phyloP scores from a whole-genome alignment of 345 rosid genomes.

The Murraya koenigii region DNA sequence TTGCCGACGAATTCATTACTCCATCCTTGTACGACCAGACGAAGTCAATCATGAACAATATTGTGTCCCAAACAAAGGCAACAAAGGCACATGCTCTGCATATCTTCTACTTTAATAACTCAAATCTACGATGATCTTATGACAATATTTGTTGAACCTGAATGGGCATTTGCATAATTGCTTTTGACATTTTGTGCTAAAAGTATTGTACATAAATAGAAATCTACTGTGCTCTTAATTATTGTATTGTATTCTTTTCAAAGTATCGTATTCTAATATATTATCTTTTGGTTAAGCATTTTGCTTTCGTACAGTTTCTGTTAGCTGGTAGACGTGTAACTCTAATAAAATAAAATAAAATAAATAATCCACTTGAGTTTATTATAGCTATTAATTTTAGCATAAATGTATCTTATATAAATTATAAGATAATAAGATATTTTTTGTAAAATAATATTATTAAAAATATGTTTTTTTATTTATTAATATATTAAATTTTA shows the following conservation, averaged over 20 bases:
- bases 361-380: too few species aligned
- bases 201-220: slow-evolving; percentile 1
- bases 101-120: slow-evolving; percentile 10
- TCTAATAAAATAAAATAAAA: too few species aligned
- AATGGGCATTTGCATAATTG: not conserved
- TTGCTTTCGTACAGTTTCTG: too few species aligned
- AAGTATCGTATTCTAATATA: too few species aligned
- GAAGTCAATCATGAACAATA: slow-evolving; percentile 6
- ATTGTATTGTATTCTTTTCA: not conserved
- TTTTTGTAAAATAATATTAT: too few species aligned
- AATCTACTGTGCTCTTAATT: slow-evolving; percentile 13
- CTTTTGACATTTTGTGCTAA: slow-evolving; percentile 14
- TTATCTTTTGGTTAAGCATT: too few species aligned
- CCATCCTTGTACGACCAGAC: not conserved
- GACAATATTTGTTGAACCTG: slow-evolving; percentile 5
- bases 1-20: slow-evolving; percentile 14
- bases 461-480: too few species aligned
- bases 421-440: too few species aligned
- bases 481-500: too few species aligned
- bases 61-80: slow-evolving; percentile 20
- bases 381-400: too few species aligned
- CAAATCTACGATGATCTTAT: not conserved
- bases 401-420: too few species aligned
- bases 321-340: too few species aligned
- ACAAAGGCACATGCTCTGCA: slow-evolving; percentile 10